Conservation (phyloP, 163 green algal species). For the Smithsoniella earleae region DNA sequence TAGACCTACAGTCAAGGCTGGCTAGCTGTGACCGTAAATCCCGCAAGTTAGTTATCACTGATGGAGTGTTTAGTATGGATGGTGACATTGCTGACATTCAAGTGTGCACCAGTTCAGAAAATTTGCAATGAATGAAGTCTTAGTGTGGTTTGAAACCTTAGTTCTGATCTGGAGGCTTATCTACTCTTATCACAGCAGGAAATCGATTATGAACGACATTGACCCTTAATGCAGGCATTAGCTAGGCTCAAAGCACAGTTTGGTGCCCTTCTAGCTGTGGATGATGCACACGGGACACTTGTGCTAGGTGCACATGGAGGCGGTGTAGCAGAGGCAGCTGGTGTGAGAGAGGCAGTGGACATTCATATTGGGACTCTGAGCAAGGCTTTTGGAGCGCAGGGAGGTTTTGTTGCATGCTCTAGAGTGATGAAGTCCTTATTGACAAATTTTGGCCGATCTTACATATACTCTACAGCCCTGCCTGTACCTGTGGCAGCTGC, state of each 20-base stretch:
- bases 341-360: conserved; percentile 50
- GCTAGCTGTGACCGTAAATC: too few species aligned
- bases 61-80: conserved; percentile 94
- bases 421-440: conserved; percentile 56
- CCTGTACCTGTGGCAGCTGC: conserved; percentile 75
- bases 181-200: too few species aligned
- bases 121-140: too few species aligned
- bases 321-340: conserved; percentile 32
- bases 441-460: conserved; percentile 59
- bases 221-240: conserved; percentile 46
- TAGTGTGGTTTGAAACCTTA: too few species aligned
- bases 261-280: conserved; percentile 79
- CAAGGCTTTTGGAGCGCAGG: conserved; percentile 80
- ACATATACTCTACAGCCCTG: conserved; percentile 86
- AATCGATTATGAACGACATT: too few species aligned
- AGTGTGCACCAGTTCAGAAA: too few species aligned
- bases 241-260: conserved; percentile 51
- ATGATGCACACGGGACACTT: conserved; percentile 95
- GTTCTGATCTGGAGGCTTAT: too few species aligned
- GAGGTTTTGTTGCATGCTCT: conserved; percentile 81
- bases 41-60: conserved; percentile 73
- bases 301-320: conserved; percentile 61
- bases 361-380: conserved; percentile 87
- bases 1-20: conserved; percentile 66
- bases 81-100: conserved; percentile 86